Evolutionary conservation across 75 land plant species (phyloP).

Genomic region (Cryptomeria japonica): DNA sequence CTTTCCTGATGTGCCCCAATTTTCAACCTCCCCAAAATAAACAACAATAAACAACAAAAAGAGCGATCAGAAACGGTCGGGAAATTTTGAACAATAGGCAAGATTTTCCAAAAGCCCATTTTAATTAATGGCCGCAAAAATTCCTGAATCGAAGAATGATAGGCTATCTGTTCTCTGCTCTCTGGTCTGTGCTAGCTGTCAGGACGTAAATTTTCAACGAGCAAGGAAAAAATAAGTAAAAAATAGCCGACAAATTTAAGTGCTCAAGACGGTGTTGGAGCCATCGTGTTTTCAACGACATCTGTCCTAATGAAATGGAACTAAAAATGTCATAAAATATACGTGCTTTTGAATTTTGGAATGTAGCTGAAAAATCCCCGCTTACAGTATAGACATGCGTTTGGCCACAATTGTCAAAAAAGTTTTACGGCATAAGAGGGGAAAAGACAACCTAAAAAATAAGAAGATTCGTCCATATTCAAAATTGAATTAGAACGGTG

Average conservation of each 20-base stretch:
- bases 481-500: slow-evolving; percentile 6
- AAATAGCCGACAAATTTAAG: background rate
- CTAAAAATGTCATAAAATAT: background rate
- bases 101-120: background rate
- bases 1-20: too few relatives aligned
- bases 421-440: background rate
- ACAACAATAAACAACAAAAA: background rate
- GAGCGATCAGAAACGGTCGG: background rate
- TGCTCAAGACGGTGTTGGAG: background rate
- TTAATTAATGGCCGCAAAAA: background rate
- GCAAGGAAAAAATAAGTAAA: background rate
- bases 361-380: background rate
- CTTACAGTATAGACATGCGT: background rate
- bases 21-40: too few relatives aligned
- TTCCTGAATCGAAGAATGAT: background rate
- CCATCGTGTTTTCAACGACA: background rate
- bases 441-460: background rate
- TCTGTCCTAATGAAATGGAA: background rate
- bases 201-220: background rate
- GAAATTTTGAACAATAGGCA: background rate
- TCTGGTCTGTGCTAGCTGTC: background rate
- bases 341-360: background rate
- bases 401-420: background rate
- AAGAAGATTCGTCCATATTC: background rate
- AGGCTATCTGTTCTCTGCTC: background rate